Percentiles rank a stretch among this genome's conserved stretches.
phyloP scores from a whole-genome alignment of 2,329 filamentous ascomycete genomes.

The Aspergillus felis region DNA sequence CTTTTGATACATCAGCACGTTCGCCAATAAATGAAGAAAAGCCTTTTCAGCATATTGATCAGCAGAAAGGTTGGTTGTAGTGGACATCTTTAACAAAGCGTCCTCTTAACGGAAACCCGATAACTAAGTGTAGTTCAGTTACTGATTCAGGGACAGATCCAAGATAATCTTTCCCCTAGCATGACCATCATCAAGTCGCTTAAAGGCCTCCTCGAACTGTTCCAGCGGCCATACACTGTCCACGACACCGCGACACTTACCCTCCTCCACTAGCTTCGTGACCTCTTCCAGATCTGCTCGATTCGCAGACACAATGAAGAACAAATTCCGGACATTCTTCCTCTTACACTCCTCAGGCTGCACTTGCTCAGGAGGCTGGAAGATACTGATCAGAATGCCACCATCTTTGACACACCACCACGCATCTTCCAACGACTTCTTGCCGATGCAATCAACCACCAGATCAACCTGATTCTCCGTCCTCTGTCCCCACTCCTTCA shows the following conservation, averaged over 20 bases:
- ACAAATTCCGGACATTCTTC: constrained; percentile 31
- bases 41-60: not conserved
- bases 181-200: constrained; percentile 37
- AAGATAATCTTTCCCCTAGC: constrained; percentile 44
- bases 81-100: no score
- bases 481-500: constrained; percentile 27
- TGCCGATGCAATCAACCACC: constrained; percentile 45
- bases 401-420: constrained; percentile 40
- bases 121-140: not conserved
- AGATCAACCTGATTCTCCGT: constrained; percentile 37
- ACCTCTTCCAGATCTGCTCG: constrained; percentile 36
- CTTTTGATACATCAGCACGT: not conserved
- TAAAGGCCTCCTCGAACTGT: constrained; percentile 39
- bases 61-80: not conserved
- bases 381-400: constrained; percentile 40
- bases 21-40: not conserved
- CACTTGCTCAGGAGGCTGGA: constrained; percentile 31
- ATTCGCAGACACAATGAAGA: constrained; percentile 42
- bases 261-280: constrained; percentile 37
- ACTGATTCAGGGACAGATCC: constrained; percentile 19
- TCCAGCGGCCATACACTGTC: constrained; percentile 43
- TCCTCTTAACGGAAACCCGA: no score
- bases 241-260: constrained; percentile 32
- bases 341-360: constrained; percentile 23
- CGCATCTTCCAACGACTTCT: constrained; percentile 38